Conservation (phyloP, 345 rosid genomes). For the Xanthoceras sorbifolium region DNA sequence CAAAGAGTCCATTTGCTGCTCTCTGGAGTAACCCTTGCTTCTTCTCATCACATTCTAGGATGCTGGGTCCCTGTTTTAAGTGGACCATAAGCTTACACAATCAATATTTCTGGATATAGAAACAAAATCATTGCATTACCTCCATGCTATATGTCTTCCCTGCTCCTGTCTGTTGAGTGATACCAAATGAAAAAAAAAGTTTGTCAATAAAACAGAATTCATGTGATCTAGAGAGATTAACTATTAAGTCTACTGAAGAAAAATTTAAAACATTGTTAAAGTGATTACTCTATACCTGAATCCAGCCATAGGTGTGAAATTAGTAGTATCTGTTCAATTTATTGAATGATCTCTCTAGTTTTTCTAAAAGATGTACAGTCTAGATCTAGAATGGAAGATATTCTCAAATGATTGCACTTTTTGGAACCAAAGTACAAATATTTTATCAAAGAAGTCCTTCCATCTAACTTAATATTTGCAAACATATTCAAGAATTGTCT, state of each 20-base stretch:
- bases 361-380: too few species aligned
- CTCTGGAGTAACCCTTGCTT: constrained; percentile 79
- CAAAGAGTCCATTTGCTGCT: constrained; percentile 70
- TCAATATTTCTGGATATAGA: not conserved
- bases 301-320: not conserved
- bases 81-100: constrained; percentile 1
- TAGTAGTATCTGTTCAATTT: not conserved
- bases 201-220: constrained; percentile 4
- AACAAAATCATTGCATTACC: constrained; percentile 36
- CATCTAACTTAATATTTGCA: not conserved
- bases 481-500: not conserved
- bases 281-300: not conserved
- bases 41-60: constrained; percentile 52
- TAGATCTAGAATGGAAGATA: too few species aligned
- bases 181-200: constrained; percentile 19
- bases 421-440: too few species aligned
- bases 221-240: constrained; percentile 5
- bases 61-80: constrained; percentile 58
- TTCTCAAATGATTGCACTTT: too few species aligned
- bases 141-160: constrained; percentile 92
- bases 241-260: not conserved
- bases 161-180: constrained; percentile 74
- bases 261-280: not conserved
- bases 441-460: not conserved
- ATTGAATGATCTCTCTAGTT: not conserved